phyloP scores from a whole-genome alignment of 371 early-diverging fungal genomes.

The Coemansia sp. region DNA sequence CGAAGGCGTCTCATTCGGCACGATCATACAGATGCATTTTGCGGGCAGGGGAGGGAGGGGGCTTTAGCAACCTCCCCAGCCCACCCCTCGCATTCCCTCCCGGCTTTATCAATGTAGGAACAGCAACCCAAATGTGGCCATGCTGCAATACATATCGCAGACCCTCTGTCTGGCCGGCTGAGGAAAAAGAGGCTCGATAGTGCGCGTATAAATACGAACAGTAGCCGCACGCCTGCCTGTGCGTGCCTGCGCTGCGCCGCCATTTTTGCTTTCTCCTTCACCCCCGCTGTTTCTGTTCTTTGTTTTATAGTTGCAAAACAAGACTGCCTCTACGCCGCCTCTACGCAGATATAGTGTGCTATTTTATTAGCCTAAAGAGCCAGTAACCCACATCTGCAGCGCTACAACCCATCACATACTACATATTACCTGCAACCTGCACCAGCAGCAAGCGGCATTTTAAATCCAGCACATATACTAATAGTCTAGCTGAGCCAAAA shows the following conservation, averaged over 20 bases:
- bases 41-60: neutral
- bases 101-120: constrained; percentile 7
- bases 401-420: neutral
- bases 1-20: constrained; percentile 1
- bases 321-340: neutral
- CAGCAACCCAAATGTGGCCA: constrained; percentile 7
- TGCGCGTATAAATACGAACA: constrained; percentile 4
- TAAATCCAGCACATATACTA: neutral
- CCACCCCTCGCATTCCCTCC: neutral
- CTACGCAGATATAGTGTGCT: neutral
- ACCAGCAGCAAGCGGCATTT: neutral
- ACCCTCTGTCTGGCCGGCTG: constrained; percentile 3
- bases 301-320: neutral
- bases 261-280: neutral
- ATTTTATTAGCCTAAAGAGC: neutral
- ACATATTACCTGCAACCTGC: neutral
- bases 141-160: constrained; percentile 4
- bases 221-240: constrained; percentile 1
- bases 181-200: neutral
- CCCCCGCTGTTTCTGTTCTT: neutral
- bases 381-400: neutral
- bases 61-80: neutral
- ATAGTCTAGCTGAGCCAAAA: neutral
- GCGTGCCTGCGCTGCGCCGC: neutral
- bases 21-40: neutral